These are phyloP conservation scores for Suillus lakei DNA, from an alignment of 768 basidiomycete genomes.

Conservation along the genomic window DNA sequence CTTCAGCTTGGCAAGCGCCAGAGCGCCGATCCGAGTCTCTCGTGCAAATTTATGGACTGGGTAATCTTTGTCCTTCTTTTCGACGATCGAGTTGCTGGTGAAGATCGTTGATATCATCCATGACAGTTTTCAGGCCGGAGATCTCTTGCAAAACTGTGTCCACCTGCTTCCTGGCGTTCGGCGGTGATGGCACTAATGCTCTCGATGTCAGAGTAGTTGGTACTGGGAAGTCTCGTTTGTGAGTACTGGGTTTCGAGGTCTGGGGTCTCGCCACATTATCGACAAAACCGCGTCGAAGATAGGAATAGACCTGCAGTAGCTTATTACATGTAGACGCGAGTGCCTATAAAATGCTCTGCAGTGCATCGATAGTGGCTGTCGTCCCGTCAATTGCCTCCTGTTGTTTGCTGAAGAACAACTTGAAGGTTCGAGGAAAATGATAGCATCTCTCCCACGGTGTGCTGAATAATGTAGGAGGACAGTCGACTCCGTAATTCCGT, in stretches of 20 bases:
- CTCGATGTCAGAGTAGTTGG: slow-evolving; percentile 22
- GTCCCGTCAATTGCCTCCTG: too few relatives aligned
- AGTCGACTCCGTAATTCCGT: too few relatives aligned
- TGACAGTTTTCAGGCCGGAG: slow-evolving; percentile 15
- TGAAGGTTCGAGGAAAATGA: too few relatives aligned
- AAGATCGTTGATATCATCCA: slow-evolving; percentile 16
- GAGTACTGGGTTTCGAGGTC: slow-evolving; percentile 25
- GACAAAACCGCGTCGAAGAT: too few relatives aligned
- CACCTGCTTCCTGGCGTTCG: slow-evolving; percentile 21
- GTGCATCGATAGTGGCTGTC: too few relatives aligned
- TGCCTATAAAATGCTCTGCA: too few relatives aligned
- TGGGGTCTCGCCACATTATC: slow-evolving; percentile 11
- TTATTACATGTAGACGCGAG: too few relatives aligned
- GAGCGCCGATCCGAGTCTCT: slow-evolving; percentile 35
- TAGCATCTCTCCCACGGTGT: too few relatives aligned
- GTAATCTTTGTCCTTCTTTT: slow-evolving; percentile 19
- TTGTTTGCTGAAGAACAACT: too few relatives aligned
- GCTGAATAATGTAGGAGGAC: too few relatives aligned
- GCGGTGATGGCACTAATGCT: slow-evolving; percentile 20
- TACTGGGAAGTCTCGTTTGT: slow-evolving; percentile 18
- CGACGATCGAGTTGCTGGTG: slow-evolving; percentile 20
- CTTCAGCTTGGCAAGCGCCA: slow-evolving; percentile 38
- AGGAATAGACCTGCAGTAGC: too few relatives aligned
- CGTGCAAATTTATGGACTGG: slow-evolving; percentile 24
- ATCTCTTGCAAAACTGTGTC: slow-evolving; percentile 18